Conservation (phyloP, 176 grass and related monocot species). For the Tillandsia leiboldiana region DNA sequence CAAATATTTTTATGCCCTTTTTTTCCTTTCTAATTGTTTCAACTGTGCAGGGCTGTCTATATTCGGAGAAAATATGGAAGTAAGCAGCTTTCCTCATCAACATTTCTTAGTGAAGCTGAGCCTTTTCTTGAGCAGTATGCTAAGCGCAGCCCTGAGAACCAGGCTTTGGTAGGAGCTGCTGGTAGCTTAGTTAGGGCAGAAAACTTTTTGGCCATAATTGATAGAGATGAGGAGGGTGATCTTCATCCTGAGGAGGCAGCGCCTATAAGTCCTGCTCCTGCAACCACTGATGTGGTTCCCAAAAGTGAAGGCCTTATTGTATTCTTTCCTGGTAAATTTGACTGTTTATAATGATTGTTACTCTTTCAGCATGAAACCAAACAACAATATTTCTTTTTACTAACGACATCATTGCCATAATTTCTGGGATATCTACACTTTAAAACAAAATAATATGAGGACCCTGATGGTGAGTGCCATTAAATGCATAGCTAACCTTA, state of each 20-base stretch:
- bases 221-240: conserved; percentile 89
- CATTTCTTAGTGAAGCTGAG: conserved; percentile 82
- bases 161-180: conserved; percentile 78
- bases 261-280: conserved; percentile 36
- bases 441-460: too few species aligned
- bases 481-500: too few species aligned
- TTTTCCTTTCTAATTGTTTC: conserved; percentile 13
- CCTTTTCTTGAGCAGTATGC: conserved; percentile 96
- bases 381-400: background rate
- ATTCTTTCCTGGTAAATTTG: conserved; percentile 83
- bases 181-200: conserved; percentile 79
- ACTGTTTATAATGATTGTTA: background rate
- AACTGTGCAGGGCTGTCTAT: conserved; percentile 55
- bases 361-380: background rate
- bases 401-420: too few species aligned
- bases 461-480: too few species aligned
- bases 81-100: conserved; percentile 66
- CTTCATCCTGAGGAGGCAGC: conserved; percentile 43
- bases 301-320: conserved; percentile 85
- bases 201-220: conserved; percentile 71
- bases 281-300: conserved; percentile 43
- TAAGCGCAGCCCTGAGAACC: conserved; percentile 63
- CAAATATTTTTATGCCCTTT: background rate
- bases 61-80: conserved; percentile 72
- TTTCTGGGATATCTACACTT: too few species aligned